Base-by-base conservation (phyloP, 805 yeast species). In the Debaryomyces tyrocola region DNA sequence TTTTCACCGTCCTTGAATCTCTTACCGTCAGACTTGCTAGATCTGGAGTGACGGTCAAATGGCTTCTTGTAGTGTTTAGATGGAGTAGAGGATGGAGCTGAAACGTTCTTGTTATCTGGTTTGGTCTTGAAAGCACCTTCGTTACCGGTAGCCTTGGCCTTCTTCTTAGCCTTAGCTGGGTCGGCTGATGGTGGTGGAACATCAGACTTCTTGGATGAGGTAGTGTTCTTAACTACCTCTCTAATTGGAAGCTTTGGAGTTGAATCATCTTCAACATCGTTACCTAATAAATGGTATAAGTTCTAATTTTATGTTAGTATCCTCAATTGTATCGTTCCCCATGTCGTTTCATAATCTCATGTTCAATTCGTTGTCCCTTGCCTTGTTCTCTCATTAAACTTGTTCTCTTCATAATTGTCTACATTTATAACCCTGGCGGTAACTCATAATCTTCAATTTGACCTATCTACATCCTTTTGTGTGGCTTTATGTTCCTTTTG, bases 121-220 rank as follows among this genome's bases (percentile, higher is more conserved):
- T 81, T 84, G 79, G 75, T 82, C 71, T 76, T 84, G 70, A 84
- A 73, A 53, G 95, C 96, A 60, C 90, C 96, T 64, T 90, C 96
- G 78, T 89, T 90, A 71, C 94, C 96, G 59, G 89, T 73, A 48
- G 85, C 75, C 69, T 78, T 78, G 64, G 84, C 77, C 72, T 80
- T 80, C 71, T 85, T 83, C 73, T 80, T 85, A 57, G 95, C 90
- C 71, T 77, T 84, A 59, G 88, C 73, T 67, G 89, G 84, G 77
- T 84, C 85, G 55, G 94, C 90, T 55, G 85, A 79, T 57, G 91
- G 80, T 63, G 94, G 91, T 50, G 94, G 82, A 51, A 75, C 83
- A 66, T 88, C 96, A 51, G 83, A 70, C 80, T 91, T 91, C 82
- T 87, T 90, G 64, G 94, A 84, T 52, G 96, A 83, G 59, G 92